These are phyloP conservation scores for Cryptosporidium meleagridis DNA, from an alignment of 169 alveolate species.

Conservation along the genomic window DNA sequence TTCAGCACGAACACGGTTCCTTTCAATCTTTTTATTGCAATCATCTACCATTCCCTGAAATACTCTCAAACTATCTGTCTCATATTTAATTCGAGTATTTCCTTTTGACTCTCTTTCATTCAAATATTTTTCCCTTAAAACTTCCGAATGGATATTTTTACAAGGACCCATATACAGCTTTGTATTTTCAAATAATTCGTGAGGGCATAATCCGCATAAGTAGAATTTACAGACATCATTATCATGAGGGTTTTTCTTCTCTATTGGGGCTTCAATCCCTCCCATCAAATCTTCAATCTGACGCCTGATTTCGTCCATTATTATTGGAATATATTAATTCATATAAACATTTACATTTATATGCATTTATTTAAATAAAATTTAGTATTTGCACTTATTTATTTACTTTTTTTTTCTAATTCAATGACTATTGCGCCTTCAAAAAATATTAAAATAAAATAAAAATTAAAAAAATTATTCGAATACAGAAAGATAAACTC, in stretches of 20 bases:
- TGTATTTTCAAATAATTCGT: conserved; percentile 87
- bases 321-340: neutral
- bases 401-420: neutral
- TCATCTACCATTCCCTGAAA: conserved; percentile 84
- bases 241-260: conserved; percentile 80
- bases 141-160: conserved; percentile 81
- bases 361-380: neutral
- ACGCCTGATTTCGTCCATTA: conserved; percentile 84
- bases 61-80: conserved; percentile 80
- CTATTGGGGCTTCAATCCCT: conserved; percentile 83
- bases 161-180: conserved; percentile 87
- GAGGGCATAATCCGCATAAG: conserved; percentile 87
- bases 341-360: neutral
- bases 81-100: conserved; percentile 79
- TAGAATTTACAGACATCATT: conserved; percentile 84
- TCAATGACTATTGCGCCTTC: neutral
- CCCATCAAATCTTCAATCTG: conserved; percentile 86
- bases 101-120: conserved; percentile 76
- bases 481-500: neutral
- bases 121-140: conserved; percentile 78
- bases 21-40: conserved; percentile 81
- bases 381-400: neutral
- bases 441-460: neutral
- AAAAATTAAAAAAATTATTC: neutral
- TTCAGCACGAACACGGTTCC: conserved; percentile 63